These are phyloP conservation scores for Boehmeria nivea DNA, from an alignment of 306 rosid species.

Conservation along the genomic window DNA sequence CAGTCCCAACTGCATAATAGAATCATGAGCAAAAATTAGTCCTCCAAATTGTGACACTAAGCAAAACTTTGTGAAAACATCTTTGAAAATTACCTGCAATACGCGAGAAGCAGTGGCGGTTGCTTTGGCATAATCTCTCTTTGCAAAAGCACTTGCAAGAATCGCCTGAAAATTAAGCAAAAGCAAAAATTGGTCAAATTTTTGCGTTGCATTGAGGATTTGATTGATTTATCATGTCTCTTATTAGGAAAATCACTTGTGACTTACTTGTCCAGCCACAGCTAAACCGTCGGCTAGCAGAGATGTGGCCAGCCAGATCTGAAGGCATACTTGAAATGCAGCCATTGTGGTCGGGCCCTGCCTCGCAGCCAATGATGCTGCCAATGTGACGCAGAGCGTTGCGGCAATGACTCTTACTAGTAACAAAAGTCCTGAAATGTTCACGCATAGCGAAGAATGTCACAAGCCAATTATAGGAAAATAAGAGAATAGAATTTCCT, in stretches of 20 bases:
- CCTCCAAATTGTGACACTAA: background rate
- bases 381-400: constrained; percentile 1
- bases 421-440: no score
- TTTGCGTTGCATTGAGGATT: no score
- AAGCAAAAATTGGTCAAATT: no score
- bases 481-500: no score
- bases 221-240: no score
- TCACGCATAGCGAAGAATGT: no score
- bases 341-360: constrained; percentile 77
- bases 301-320: constrained; percentile 32
- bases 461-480: no score
- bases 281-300: constrained; percentile 47
- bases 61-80: background rate
- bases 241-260: no score
- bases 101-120: constrained; percentile 68
- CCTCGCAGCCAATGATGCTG: constrained; percentile 16
- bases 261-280: constrained; percentile 45
- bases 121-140: constrained; percentile 66
- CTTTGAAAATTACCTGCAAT: constrained; percentile 49
- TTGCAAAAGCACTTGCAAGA: constrained; percentile 91
- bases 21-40: no score
- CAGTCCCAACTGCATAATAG: constrained; percentile 70
- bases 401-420: no score
- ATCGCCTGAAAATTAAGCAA: constrained; percentile 65
- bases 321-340: constrained; percentile 15